A percentile compares a stretch with the other conserved stretches of the same genome.
These are phyloP conservation scores for Tulasnella sp. DNA, from an alignment of 768 basidiomycete species.

Conservation along the genomic window DNA sequence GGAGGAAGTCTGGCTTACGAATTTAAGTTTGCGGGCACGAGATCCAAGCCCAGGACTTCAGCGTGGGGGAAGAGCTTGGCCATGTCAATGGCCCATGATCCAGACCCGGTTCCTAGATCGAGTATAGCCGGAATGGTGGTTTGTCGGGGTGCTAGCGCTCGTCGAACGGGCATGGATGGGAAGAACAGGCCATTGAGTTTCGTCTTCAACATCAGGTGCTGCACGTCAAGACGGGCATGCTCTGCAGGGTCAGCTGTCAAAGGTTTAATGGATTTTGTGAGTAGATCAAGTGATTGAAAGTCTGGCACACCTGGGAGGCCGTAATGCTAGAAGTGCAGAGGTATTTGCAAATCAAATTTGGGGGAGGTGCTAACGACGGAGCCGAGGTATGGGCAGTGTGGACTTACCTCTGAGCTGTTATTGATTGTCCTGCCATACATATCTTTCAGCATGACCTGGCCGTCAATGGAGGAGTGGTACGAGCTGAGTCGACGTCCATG, in stretches of 20 bases:
- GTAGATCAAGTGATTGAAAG: not conserved
- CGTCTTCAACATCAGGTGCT: not conserved
- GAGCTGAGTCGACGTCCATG: not conserved
- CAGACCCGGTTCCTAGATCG: conserved; percentile 8
- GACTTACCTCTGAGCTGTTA: conserved; percentile 7
- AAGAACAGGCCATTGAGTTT: conserved; percentile 6
- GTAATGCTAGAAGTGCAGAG: not conserved
- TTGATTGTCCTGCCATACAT: conserved; percentile 11
- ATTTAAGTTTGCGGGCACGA: conserved; percentile 4
- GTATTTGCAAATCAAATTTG: not conserved
- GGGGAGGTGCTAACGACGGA: not conserved
- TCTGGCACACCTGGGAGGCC: not conserved
- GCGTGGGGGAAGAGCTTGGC: conserved; percentile 1
- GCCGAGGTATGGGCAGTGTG: not conserved
- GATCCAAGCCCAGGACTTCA: conserved; percentile 5
- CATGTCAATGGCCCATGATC: conserved; percentile 9
- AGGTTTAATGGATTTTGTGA: not conserved
- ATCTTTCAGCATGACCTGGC: conserved; percentile 7
- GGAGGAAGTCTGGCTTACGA: not conserved
- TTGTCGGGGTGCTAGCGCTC: not conserved
- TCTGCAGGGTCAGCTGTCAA: not conserved
- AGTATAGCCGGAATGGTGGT: not conserved
- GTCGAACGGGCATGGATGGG: not conserved
- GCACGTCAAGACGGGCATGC: conserved; percentile 5
- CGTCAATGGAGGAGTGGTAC: conserved; percentile 7